phyloP scores from a whole-genome alignment of 768 basidiomycete species.

The Russula sp. region DNA sequence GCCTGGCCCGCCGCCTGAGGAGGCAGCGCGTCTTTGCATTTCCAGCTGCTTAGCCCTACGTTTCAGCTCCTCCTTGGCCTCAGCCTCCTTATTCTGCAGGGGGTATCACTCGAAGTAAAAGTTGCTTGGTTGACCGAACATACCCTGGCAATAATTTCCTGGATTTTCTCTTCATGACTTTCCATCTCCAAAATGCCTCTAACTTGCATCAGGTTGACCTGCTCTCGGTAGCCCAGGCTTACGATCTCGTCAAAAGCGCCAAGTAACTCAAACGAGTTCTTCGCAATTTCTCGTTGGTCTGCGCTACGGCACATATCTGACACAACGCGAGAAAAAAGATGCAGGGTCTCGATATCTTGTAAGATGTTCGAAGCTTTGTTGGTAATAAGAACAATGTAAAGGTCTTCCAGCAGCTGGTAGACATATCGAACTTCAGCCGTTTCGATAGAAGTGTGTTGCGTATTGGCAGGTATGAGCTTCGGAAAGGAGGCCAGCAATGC shows the following conservation, averaged over 20 bases:
- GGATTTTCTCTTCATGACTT: conserved; percentile 90
- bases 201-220: conserved; percentile 72
- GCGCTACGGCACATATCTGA: conserved; percentile 84
- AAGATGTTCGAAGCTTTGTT: conserved; percentile 99
- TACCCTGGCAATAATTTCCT: conserved; percentile 95
- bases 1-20: conserved; percentile 35
- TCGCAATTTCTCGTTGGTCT: conserved; percentile 83
- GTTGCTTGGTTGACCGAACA: conserved; percentile 24
- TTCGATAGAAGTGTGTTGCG: conserved; percentile 95
- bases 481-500: conserved; percentile 95
- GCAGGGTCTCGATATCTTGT: conserved; percentile 95
- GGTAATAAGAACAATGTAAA: conserved; percentile 95
- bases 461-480: conserved; percentile 90
- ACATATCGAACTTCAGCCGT: conserved; percentile 94
- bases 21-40: conserved; percentile 77
- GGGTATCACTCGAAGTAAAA: background rate
- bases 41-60: conserved; percentile 96
- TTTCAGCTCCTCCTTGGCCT: conserved; percentile 98
- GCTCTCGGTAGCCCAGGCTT: conserved; percentile 78
- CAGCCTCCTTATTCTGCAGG: conserved; percentile 91
- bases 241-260: conserved; percentile 97
- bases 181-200: conserved; percentile 81
- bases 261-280: conserved; percentile 87
- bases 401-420: conserved; percentile 92
- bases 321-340: conserved; percentile 89